Evolutionary conservation across 257 asterid species (phyloP), one percentile per base, ranked within the genome.

Genomic region (Paulownia fortunei): DNA sequence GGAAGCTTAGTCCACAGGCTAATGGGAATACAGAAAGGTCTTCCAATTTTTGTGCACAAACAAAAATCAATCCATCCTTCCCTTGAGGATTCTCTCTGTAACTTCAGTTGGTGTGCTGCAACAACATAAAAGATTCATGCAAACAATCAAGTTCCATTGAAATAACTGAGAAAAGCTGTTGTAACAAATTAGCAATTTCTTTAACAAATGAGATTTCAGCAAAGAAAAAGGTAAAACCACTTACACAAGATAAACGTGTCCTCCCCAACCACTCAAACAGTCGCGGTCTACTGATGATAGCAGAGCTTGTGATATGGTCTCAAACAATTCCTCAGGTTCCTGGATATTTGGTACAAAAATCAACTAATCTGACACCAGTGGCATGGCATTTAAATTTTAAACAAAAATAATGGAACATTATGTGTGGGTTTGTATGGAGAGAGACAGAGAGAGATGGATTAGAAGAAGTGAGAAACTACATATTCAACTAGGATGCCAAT

Each of bases 251-350:
- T 91, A 92, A 67, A 88, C 98, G 65, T 94, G 99, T n/a, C 99
- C 99, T 83, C 97, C 99, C 99, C 98, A 92, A 61, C 99, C 99
- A 90, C 99, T 94, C 88, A 92, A 82, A 80, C 98, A 94, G 77
- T 94, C 99, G 68, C 99, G 98, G 84, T 94, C 98, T 3, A 92
- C 92, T 7, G 97, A 91, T 34, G 98, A 86, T 55, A 94, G 41
- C 69, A 94, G 89, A 5, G 99, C 99, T 79, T 94, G 99, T 47
- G 99, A 91, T 86, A 94, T 94, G 77, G 96, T 92, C 84, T 91
- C 97, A 23, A 92, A 94, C 88, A 94, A 81, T 77, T 92, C 99
- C 82, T 88, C 99, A 13, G 97, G 75, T 82, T 90, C 98, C 98
- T 94, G 91, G 39, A 75, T 36, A 54, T 51, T 49, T 23, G 23